Base-by-base conservation (phyloP, 495 filamentous ascomycete species). In the Penicillium bovifimosum region DNA sequence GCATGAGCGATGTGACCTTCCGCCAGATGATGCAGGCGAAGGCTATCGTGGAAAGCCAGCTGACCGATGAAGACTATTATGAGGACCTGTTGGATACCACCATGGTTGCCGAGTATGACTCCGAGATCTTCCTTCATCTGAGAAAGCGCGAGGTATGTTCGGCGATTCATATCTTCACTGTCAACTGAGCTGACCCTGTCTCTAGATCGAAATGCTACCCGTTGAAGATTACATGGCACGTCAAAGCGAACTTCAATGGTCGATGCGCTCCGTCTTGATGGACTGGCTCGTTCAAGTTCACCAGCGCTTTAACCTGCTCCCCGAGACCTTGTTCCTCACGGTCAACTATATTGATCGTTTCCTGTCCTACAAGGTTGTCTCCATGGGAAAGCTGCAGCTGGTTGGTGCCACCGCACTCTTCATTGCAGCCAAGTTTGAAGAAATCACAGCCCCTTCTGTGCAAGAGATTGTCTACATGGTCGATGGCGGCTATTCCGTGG, bases 401-500 rank as follows among this genome's bases (percentile, higher is more conserved):
- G 95, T 97, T 18, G 93, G 93, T 35, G 93, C 93, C 10, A 96
- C 95, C 9, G 93, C 93, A 6, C 86, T 98, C 59, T 92, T 96
- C 58, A 84, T 98, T 49, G 93, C 93, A 2, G 89, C 95, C 57
- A 98, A 98, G 72, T 97, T 96, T 61, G 93, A 98, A 68, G 93
- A 98, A 70, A 95, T 97, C 72, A 95, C 95, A 67, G 92, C 90
- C 62, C 93, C 93, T 8, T 93, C 95, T 0, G 83, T 97, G 9
- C 79, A 86, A 49, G 93, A 98, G 74, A 95, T 98, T 62, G 87
- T 96, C 49, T 97, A 90, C 77, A 98, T 98, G 93, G 93, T 98
- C 32, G 92, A 98, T 67, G 80, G 82, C 9, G 91, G 89, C 50
- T 98, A 96, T 66, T 84, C 78, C 9, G 76, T 81, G 9, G 92